phyloP scores from a whole-genome alignment of 2,329 filamentous ascomycete genomes.

The Exophiala lecanii-corni region DNA sequence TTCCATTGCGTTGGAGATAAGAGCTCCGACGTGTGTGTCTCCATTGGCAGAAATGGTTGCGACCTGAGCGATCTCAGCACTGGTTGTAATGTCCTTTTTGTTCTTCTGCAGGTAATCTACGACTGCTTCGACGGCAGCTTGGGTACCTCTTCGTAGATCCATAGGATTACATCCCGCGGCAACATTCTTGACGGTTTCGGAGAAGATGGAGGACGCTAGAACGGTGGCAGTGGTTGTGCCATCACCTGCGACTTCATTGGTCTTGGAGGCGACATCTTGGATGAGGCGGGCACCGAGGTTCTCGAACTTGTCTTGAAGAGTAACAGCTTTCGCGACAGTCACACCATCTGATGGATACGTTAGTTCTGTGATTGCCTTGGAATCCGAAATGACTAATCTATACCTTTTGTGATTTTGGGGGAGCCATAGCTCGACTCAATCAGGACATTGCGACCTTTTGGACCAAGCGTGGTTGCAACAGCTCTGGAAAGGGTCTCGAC shows the following conservation, averaged over 20 bases:
- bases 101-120: slow-evolving; percentile 92
- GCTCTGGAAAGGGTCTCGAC: slow-evolving; percentile 96
- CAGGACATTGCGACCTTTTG: slow-evolving; percentile 96
- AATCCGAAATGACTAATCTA: too few relatives aligned
- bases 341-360: slow-evolving; percentile 63
- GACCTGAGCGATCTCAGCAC: slow-evolving; percentile 94
- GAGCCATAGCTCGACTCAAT: slow-evolving; percentile 99
- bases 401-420: slow-evolving; percentile 99
- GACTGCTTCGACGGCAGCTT: slow-evolving; percentile 90
- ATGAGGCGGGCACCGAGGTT: slow-evolving; percentile 96
- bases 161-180: slow-evolving; percentile 99
- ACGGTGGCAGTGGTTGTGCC: slow-evolving; percentile 98
- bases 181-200: slow-evolving; percentile 99
- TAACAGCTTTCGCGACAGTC: slow-evolving; percentile 82
- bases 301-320: slow-evolving; percentile 98
- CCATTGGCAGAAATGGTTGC: slow-evolving; percentile 98
- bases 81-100: slow-evolving; percentile 97
- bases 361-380: slow-evolving; percentile 15
- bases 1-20: slow-evolving; percentile 98
- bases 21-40: slow-evolving; percentile 86
- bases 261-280: slow-evolving; percentile 98
- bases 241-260: slow-evolving; percentile 97
- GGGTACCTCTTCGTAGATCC: slow-evolving; percentile 95
- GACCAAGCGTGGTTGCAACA: slow-evolving; percentile 91
- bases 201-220: slow-evolving; percentile 96